Base-by-base conservation (phyloP, 345 rosid species). In the Arabidopsis suecica region DNA sequence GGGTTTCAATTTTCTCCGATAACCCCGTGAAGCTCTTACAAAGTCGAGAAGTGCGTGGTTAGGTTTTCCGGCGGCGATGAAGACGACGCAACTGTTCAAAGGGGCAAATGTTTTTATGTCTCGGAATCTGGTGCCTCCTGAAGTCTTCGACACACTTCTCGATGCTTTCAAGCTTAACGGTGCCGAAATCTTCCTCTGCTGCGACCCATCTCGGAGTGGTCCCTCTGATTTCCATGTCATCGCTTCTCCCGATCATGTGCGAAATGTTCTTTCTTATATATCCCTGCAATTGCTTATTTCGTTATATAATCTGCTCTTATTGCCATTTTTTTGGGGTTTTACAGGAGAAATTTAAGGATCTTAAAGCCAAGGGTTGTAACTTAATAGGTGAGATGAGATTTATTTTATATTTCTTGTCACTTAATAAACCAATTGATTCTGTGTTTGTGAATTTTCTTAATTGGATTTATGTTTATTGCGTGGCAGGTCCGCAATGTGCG, bases 291-390 rank as follows among this genome's bases (percentile, higher is more conserved):
- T 36, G 13, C 49, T 11, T 54, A 8, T 13, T 1, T 0, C 62
- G 28, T 59, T 59, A 13, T 3, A 11, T 5, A 42, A 76, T 68
- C 5, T 60, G 33, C 25, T 60, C 57, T 65, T 54, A 44, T 59
- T 58, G 49, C 40, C 23, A 47, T 40, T 79, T 4, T 23, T 42
- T 23, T 42, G 13, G 49, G 34, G 3, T 13, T 59, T 61, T 71
- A 65, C 88, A 92, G 99, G 99, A 95, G 88, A 95, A 92, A 74
- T 90, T 92, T 51, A 85, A 84, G 78, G 90, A 84, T 83, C 97
- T 95, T 76, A 84, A 82, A 82, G 86, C 90, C 5, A 92, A 87
- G 78, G 90, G 89, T 16, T 95, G 98, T 62, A 88, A 87, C 78
- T 82, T 92, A 79, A 77, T 95, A 18, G 99, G 99, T 95, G 78